phyloP scores from a whole-genome alignment of 2,329 filamentous ascomycete species.

The Aspergillus sp. region DNA sequence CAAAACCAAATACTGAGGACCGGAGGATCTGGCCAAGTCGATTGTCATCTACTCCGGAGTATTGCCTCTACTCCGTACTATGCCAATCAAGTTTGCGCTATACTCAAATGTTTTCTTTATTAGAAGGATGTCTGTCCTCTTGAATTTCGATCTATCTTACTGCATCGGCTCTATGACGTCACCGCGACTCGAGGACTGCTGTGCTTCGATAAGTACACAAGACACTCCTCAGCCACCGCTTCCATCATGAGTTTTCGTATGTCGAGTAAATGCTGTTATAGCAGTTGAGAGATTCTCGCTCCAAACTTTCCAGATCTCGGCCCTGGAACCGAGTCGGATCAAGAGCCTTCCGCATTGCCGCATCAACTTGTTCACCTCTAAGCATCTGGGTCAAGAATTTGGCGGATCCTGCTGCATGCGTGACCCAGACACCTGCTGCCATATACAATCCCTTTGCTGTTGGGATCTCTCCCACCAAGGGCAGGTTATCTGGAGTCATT shows the following conservation, averaged over 20 bases:
- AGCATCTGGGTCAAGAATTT: constrained; percentile 27
- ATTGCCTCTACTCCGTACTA: neutral
- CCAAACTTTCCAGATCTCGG: constrained; percentile 24
- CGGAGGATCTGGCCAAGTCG: no score
- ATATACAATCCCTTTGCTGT: constrained; percentile 33
- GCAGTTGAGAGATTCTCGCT: constrained; percentile 28
- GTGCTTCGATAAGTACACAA: neutral
- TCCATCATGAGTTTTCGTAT: constrained; percentile 8
- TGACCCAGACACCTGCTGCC: constrained; percentile 42
- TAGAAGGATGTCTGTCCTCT: no score
- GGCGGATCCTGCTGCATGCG: constrained; percentile 39
- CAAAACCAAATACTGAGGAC: neutral
- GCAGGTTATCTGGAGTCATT: constrained; percentile 42
- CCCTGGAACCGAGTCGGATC: constrained; percentile 33
- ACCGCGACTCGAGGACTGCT: neutral
- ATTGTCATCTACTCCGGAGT: neutral
- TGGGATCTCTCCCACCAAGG: constrained; percentile 35
- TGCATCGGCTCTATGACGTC: neutral
- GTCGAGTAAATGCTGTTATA: constrained; percentile 41
- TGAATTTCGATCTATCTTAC: no score
- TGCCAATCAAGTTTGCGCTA: no score
- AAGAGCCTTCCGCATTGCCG: constrained; percentile 23
- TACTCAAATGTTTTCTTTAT: no score
- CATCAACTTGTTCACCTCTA: constrained; percentile 25
- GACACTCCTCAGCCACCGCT: neutral